Evolutionary conservation across 495 filamentous ascomycete species (phyloP).

Genomic region (Melanomma pulvis-pyrius): DNA sequence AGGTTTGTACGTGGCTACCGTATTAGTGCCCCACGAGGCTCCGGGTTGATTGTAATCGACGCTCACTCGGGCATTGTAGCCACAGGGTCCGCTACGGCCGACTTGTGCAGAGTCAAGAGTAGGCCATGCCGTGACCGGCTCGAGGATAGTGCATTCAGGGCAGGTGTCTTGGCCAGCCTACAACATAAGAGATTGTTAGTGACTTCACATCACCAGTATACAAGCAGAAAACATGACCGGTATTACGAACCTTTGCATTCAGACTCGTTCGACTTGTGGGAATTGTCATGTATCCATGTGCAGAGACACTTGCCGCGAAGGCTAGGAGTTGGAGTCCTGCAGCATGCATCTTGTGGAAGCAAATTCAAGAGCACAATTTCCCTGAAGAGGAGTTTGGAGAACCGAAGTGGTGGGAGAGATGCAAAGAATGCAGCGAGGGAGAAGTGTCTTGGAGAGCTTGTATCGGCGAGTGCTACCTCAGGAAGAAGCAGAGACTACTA

Average conservation of each 20-base stretch:
- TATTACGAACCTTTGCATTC: constrained; percentile 8
- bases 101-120: constrained; percentile 52
- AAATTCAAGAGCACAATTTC: neutral
- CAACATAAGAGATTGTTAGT: neutral
- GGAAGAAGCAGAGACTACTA: neutral
- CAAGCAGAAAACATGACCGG: too few species aligned
- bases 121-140: constrained; percentile 56
- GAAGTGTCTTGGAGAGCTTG: too few species aligned
- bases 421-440: too few species aligned
- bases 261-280: constrained; percentile 10
- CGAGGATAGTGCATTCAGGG: constrained; percentile 60
- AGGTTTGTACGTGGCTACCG: constrained; percentile 52
- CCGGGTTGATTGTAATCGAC: constrained; percentile 59
- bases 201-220: too few species aligned
- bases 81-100: constrained; percentile 58
- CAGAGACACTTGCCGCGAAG: neutral
- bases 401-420: neutral
- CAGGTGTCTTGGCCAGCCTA: constrained; percentile 57
- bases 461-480: too few species aligned
- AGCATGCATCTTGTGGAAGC: neutral
- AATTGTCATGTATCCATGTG: constrained; percentile 4
- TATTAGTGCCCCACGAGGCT: constrained; percentile 50
- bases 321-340: neutral
- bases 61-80: constrained; percentile 59
- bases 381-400: too few species aligned